Percentiles rank a stretch among this genome's conserved stretches.
phyloP scores from a whole-genome alignment of 1,284 basidiomycete genomes.

The Sporisorium exsertum region DNA sequence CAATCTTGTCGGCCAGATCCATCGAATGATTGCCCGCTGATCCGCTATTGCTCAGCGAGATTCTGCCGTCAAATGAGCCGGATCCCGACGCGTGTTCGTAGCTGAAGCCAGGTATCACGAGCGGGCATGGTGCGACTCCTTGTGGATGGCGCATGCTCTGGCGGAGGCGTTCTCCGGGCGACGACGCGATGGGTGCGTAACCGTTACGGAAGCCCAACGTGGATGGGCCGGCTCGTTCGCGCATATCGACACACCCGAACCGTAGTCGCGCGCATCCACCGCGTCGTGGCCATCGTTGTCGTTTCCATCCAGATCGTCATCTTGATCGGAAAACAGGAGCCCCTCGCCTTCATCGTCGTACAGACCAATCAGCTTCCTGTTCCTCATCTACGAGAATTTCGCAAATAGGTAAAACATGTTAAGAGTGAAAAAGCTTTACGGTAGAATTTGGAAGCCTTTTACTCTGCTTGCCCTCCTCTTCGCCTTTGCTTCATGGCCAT shows the following conservation, averaged over 20 bases:
- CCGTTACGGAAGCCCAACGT: constrained; percentile 50
- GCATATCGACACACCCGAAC: constrained; percentile 44
- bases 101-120: constrained; percentile 19
- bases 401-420: too few relatives aligned
- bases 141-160: constrained; percentile 49
- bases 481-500: constrained; percentile 1
- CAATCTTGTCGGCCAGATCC: constrained; percentile 53
- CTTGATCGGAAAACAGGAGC: constrained; percentile 33
- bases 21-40: constrained; percentile 35
- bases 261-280: constrained; percentile 13
- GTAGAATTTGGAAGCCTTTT: too few relatives aligned
- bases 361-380: too few relatives aligned
- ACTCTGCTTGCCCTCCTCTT: background rate
- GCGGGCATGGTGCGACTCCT: constrained; percentile 15
- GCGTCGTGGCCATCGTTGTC: constrained; percentile 13
- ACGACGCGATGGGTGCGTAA: constrained; percentile 44
- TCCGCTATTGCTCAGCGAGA: constrained; percentile 36
- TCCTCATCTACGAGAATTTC: too few relatives aligned
- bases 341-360: constrained; percentile 36
- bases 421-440: too few relatives aligned
- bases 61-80: constrained; percentile 33
- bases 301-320: constrained; percentile 18
- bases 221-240: constrained; percentile 46
- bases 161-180: constrained; percentile 41
- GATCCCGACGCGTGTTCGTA: constrained; percentile 26